phyloP scores from a whole-genome alignment of 108 stramenopile genomes.

The Mayamaea pseudoterrestris region DNA sequence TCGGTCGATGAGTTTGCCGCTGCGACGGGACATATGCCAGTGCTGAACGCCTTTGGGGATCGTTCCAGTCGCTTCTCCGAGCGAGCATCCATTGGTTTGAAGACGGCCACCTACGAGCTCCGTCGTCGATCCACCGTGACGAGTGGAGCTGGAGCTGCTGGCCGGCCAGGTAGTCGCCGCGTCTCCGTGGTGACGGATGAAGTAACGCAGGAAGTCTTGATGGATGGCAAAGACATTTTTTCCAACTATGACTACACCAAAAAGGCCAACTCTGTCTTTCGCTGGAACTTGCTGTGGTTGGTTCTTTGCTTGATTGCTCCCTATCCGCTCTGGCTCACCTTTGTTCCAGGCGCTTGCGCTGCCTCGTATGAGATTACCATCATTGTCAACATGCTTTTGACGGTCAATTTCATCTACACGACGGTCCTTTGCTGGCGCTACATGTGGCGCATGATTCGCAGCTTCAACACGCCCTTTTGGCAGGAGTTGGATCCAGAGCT shows the following conservation, averaged over 20 bases:
- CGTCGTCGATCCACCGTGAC: no score
- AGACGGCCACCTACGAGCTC: no score
- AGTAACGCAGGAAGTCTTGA: no score
- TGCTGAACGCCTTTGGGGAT: no score
- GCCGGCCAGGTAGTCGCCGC: no score
- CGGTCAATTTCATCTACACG: constrained; percentile 8
- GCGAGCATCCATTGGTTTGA: no score
- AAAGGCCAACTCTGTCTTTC: constrained; percentile 1
- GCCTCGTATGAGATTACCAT: not conserved
- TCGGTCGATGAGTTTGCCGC: no score
- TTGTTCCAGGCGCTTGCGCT: constrained; percentile 2
- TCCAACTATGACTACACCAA: not conserved
- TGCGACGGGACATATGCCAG: no score
- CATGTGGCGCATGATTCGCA: constrained; percentile 12
- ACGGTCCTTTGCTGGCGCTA: constrained; percentile 9
- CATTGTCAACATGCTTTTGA: constrained; percentile 2
- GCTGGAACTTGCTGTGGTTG: constrained; percentile 9
- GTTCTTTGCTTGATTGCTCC: not conserved
- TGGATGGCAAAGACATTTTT: not conserved
- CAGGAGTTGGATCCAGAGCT: constrained; percentile 1
- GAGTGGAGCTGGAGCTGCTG: no score
- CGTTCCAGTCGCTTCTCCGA: no score
- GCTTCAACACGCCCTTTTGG: constrained; percentile 6
- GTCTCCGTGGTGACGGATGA: no score
- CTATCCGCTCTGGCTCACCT: constrained; percentile 6